These are phyloP conservation scores for Flaveria brownii DNA, from an alignment of 129 eudicot species.

Conservation along the genomic window DNA sequence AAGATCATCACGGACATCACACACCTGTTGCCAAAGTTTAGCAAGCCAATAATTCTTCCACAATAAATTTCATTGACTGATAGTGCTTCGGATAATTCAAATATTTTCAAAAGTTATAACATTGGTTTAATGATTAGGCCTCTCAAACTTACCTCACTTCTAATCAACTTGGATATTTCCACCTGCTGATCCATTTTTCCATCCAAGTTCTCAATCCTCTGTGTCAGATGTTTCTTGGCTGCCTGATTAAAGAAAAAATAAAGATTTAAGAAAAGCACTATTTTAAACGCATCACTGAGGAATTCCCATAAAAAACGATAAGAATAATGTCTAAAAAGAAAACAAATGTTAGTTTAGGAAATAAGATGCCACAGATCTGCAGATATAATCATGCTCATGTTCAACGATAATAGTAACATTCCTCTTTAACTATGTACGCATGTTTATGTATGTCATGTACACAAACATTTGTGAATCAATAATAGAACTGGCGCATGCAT, in stretches of 20 bases:
- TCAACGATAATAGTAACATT: background rate
- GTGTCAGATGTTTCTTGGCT: slow-evolving; percentile 81
- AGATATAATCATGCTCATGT: background rate
- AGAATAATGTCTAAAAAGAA: background rate
- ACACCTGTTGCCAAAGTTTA: slow-evolving; percentile 50
- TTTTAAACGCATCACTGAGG: slow-evolving; percentile 11
- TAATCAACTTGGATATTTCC: slow-evolving; percentile 68
- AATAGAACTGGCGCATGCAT: background rate
- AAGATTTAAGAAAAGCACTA: slow-evolving; percentile 3
- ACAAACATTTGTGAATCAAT: background rate
- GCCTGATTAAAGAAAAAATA: slow-evolving; percentile 50
- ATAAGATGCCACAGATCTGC: background rate
- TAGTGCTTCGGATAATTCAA: background rate
- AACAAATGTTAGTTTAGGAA: background rate
- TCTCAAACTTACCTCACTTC: slow-evolving; percentile 52
- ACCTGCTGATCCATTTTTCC: slow-evolving; percentile 80
- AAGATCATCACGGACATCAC: slow-evolving; percentile 68
- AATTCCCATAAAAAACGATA: background rate
- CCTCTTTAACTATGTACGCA: background rate
- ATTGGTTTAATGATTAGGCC: background rate
- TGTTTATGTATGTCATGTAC: background rate
- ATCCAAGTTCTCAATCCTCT: slow-evolving; percentile 84
- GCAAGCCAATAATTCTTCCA: slow-evolving; percentile 5
- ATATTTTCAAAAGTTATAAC: background rate
- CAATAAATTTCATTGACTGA: slow-evolving; percentile 1